A percentile compares a stretch with the other conserved stretches of the same genome.
These are phyloP conservation scores for Chaetomium olivaceum DNA, from an alignment of 2,329 filamentous ascomycete species.

Conservation along the genomic window DNA sequence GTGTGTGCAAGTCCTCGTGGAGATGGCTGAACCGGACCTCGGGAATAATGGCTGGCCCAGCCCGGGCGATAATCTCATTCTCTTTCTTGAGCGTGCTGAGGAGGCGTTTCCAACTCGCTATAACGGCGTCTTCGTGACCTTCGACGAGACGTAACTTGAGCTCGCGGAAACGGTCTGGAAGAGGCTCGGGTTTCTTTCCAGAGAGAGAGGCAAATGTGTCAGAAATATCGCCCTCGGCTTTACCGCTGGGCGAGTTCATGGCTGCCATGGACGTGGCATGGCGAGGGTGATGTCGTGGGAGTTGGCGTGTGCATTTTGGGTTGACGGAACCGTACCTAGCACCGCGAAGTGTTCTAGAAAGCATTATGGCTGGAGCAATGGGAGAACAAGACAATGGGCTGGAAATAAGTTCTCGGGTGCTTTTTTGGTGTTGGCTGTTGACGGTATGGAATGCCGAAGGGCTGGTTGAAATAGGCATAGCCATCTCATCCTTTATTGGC, in stretches of 20 bases:
- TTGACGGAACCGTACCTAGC: neutral
- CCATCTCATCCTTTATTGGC: neutral
- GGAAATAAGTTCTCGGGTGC: neutral
- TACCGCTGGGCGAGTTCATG: slow-evolving; percentile 33
- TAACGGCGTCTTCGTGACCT: slow-evolving; percentile 51
- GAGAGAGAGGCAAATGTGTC: slow-evolving; percentile 63
- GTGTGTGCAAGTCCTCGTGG: slow-evolving; percentile 39
- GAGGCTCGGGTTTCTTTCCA: slow-evolving; percentile 44
- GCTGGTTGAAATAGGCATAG: neutral
- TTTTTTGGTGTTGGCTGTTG: neutral
- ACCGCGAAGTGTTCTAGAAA: neutral
- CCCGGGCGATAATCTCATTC: slow-evolving; percentile 44
- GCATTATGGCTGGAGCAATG: neutral
- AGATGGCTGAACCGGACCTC: slow-evolving; percentile 51
- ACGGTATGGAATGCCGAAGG: neutral
- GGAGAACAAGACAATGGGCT: neutral
- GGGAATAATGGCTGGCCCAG: slow-evolving; percentile 54
- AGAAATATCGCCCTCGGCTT: slow-evolving; percentile 63
- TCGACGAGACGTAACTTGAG: slow-evolving; percentile 56
- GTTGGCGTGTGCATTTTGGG: neutral
- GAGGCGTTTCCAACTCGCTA: slow-evolving; percentile 36
- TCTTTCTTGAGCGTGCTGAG: slow-evolving; percentile 30
- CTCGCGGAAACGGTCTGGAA: slow-evolving; percentile 57
- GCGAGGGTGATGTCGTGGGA: neutral
- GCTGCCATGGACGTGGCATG: slow-evolving; percentile 24